phyloP scores from a whole-genome alignment of 306 rosid species.

The Trifolium repens region DNA sequence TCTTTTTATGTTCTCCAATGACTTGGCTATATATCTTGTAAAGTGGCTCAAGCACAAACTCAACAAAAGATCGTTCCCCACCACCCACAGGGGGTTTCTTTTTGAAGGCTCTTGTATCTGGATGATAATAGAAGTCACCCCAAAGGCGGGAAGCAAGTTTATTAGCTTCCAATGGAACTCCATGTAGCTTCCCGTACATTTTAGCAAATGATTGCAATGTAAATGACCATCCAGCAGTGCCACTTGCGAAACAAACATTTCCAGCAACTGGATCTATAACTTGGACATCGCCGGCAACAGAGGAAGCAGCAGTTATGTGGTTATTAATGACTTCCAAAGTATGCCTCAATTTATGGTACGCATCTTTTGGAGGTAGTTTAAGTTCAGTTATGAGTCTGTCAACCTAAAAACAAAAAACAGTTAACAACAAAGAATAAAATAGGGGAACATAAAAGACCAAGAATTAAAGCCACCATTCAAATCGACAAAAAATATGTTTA shows the following conservation, averaged over 20 bases:
- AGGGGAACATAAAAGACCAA: background rate
- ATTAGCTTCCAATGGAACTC: conserved; percentile 75
- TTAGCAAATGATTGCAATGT: conserved; percentile 92
- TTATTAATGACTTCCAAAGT: conserved; percentile 88
- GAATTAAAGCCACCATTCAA: background rate
- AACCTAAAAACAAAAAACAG: conserved; percentile 59
- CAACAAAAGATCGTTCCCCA: conserved; percentile 94
- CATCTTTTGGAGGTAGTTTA: conserved; percentile 93
- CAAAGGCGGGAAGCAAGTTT: conserved; percentile 91
- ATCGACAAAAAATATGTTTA: conserved; percentile 22
- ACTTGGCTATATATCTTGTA: conserved; percentile 97
- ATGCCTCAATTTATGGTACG: conserved; percentile 91
- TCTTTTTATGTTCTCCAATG: conserved; percentile 96
- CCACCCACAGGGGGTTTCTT: conserved; percentile 89
- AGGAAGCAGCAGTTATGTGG: conserved; percentile 85
- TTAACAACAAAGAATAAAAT: conserved; percentile 32
- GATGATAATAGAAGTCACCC: conserved; percentile 90
- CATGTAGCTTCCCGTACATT: conserved; percentile 85
- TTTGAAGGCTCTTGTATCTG: conserved; percentile 75
- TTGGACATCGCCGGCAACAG: conserved; percentile 90
- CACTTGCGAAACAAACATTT: conserved; percentile 96
- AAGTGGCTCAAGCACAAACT: conserved; percentile 91
- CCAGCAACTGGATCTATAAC: conserved; percentile 90
- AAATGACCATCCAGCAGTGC: conserved; percentile 97
- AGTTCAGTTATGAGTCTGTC: conserved; percentile 97